phyloP scores from a whole-genome alignment of 2,329 filamentous ascomycete species.

The Penicillium sp. region DNA sequence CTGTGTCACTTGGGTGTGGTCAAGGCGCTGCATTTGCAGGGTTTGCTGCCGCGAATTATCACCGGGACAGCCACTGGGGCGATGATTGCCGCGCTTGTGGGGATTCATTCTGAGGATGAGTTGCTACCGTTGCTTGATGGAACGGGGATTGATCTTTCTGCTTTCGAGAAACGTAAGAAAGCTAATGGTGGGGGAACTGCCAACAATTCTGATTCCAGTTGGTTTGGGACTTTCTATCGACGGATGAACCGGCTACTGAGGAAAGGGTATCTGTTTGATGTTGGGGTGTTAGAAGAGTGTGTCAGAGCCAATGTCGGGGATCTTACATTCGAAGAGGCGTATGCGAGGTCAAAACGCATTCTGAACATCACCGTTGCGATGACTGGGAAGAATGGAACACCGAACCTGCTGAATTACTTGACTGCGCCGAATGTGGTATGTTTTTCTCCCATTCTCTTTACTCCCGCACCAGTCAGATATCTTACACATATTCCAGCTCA shows the following conservation, averaged over 20 bases:
- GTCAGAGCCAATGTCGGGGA: slow-evolving; percentile 83
- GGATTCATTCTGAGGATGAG: slow-evolving; percentile 83
- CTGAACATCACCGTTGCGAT: slow-evolving; percentile 90
- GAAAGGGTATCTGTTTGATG: slow-evolving; percentile 82
- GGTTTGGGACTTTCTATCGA: slow-evolving; percentile 61
- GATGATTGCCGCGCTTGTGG: slow-evolving; percentile 82
- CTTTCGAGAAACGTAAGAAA: slow-evolving; percentile 59
- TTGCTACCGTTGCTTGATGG: slow-evolving; percentile 73
- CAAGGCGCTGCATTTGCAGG: slow-evolving; percentile 77
- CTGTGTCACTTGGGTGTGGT: slow-evolving; percentile 88
- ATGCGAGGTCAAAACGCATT: slow-evolving; percentile 76
- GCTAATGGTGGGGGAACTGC: slow-evolving; percentile 5
- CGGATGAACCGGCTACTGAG: slow-evolving; percentile 67
- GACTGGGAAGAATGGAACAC: slow-evolving; percentile 70
- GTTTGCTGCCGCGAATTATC: slow-evolving; percentile 82
- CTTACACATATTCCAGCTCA: slow-evolving; percentile 55
- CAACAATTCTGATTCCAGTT: slow-evolving; percentile 36
- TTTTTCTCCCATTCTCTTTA: slow-evolving; percentile 26
- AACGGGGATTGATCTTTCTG: slow-evolving; percentile 76
- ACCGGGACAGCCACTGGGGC: slow-evolving; percentile 89
- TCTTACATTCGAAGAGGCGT: slow-evolving; percentile 90
- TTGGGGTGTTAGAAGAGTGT: slow-evolving; percentile 76
- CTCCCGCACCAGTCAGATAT: neutral
- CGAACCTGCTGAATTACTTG: slow-evolving; percentile 84
- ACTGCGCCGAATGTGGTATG: slow-evolving; percentile 88